phyloP scores from a whole-genome alignment of 2,329 filamentous ascomycete genomes.

The Coleophoma crateriformis region DNA sequence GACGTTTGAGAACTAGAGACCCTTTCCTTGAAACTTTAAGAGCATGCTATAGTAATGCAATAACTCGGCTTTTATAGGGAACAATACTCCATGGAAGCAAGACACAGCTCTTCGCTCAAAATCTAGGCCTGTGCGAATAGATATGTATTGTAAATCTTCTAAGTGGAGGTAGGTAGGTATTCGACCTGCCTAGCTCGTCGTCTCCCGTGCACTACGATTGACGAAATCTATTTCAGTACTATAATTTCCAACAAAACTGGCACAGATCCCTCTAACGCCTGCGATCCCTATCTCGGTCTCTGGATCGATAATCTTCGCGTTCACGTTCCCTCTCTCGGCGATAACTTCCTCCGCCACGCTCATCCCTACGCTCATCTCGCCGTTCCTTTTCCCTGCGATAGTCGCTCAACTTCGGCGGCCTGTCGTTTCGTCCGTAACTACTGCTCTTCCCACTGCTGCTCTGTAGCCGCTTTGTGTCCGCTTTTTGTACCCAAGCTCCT shows the following conservation, averaged over 20 bases:
- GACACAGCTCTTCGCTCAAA: too few species aligned
- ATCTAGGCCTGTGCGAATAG: too few species aligned
- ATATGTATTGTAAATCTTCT: too few species aligned
- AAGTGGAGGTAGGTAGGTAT: too few species aligned
- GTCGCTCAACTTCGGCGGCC: constrained; percentile 26
- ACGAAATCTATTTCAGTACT: not conserved
- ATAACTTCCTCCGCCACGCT: constrained; percentile 30
- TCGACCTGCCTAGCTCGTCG: not conserved
- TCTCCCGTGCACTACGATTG: constrained; percentile 5
- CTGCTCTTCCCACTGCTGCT: constrained; percentile 22
- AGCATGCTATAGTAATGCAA: too few species aligned
- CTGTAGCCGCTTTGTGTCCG: constrained; percentile 45
- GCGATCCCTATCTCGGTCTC: constrained; percentile 20
- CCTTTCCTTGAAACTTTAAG: too few species aligned
- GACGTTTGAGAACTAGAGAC: too few species aligned
- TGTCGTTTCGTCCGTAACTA: constrained; percentile 40
- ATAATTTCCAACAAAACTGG: not conserved
- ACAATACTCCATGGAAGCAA: too few species aligned
- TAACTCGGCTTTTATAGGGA: too few species aligned
- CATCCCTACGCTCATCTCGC: constrained; percentile 33
- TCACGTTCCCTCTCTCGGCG: constrained; percentile 21
- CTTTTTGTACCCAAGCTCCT: constrained; percentile 73
- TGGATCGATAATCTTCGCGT: constrained; percentile 17
- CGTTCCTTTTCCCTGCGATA: constrained; percentile 38
- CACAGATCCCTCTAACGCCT: not conserved